Percentiles rank a stretch among this genome's conserved stretches.
Conservation (phyloP, 805 yeast genomes). For the Candida sithepensis region DNA sequence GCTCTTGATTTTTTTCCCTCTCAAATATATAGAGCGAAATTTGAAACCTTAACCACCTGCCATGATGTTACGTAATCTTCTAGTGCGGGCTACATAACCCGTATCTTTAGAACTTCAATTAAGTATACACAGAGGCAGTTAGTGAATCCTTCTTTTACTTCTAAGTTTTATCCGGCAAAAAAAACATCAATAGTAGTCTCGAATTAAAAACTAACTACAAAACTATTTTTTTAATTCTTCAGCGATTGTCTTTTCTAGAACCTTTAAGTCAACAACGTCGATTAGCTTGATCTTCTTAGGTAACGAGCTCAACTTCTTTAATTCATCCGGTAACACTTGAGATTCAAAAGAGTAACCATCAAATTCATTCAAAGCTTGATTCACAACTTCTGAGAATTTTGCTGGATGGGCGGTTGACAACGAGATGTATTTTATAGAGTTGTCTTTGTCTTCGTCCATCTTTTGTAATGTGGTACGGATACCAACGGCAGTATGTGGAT, state of each 20-base stretch:
- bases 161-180: neutral
- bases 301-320: constrained; percentile 64
- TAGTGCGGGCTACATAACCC: constrained; percentile 17
- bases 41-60: too few species aligned
- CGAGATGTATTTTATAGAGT: constrained; percentile 54
- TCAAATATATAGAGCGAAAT: too few species aligned
- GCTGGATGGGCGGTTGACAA: constrained; percentile 99
- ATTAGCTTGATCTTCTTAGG: constrained; percentile 73
- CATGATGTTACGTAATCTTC: neutral
- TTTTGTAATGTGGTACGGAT: constrained; percentile 70
- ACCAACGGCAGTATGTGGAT: constrained; percentile 97
- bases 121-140: too few species aligned
- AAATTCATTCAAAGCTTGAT: constrained; percentile 62
- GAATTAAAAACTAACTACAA: constrained; percentile 6
- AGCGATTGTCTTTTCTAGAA: constrained; percentile 71
- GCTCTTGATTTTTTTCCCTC: neutral
- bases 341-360: constrained; percentile 80
- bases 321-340: constrained; percentile 86
- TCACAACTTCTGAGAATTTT: constrained; percentile 94
- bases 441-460: constrained; percentile 41
- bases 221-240: constrained; percentile 58
- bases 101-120: neutral
- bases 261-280: constrained; percentile 67
- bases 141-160: neutral
- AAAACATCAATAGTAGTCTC: neutral